Evolutionary conservation across 768 basidiomycete species (phyloP).

Genomic region (Tulasnella sp.): DNA sequence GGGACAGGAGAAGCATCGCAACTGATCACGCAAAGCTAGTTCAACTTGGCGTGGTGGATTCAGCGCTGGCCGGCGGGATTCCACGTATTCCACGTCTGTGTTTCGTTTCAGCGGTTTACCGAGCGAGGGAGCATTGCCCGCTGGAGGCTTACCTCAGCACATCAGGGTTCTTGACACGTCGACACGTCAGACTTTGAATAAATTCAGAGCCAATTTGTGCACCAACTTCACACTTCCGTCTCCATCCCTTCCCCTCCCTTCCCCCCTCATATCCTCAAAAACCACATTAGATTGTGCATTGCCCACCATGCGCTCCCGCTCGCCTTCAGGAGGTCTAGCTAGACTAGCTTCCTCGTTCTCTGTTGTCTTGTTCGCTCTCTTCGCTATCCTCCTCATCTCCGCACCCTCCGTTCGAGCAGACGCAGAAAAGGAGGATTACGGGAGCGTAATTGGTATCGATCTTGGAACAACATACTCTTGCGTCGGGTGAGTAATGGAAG

Average conservation of each 20-base stretch:
- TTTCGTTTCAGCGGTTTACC: not conserved
- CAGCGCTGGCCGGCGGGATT: no score
- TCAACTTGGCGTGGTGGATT: no score
- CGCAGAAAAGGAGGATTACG: conserved; percentile 63
- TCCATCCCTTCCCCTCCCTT: not conserved
- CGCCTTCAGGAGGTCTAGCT: not conserved
- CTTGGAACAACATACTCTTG: conserved; percentile 86
- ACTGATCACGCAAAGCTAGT: no score
- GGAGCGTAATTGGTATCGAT: conserved; percentile 91
- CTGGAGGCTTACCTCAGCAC: not conserved
- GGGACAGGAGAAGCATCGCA: no score
- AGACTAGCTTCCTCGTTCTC: conserved; percentile 19
- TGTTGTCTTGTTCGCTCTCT: conserved; percentile 19
- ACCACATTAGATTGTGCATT: not conserved
- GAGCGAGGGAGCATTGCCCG: not conserved
- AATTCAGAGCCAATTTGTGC: not conserved
- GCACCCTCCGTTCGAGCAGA: conserved; percentile 60
- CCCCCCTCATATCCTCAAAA: not conserved
- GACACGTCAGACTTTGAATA: not conserved
- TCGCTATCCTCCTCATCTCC: conserved; percentile 39
- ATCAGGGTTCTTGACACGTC: conserved; percentile 8
- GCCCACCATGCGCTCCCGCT: not conserved
- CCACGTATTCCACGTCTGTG: not conserved
- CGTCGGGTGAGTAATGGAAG: conserved; percentile 57
- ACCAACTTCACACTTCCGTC: not conserved